Evolutionary conservation across 2,329 filamentous ascomycete species (phyloP).

Genomic region (Diaporthe sp.): DNA sequence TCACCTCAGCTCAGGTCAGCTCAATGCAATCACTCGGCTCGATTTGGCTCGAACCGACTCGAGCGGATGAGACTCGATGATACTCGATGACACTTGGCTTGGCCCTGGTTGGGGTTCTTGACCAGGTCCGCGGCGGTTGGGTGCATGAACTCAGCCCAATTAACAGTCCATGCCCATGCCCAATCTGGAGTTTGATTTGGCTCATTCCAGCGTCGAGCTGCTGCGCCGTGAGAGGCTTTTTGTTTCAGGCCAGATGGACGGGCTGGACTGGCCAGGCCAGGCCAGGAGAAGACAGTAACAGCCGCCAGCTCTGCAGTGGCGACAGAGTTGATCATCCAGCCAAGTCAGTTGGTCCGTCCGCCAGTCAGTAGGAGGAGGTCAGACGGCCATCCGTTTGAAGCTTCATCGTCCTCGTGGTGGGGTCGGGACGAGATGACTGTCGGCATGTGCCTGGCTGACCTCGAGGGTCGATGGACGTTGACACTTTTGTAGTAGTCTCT

Average conservation of each 20-base stretch:
- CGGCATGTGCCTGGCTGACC: constrained; percentile 8
- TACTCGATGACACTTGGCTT: constrained; percentile 27
- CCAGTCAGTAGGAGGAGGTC: neutral
- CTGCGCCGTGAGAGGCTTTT: constrained; percentile 22
- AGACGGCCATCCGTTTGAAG: neutral
- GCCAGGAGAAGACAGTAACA: neutral
- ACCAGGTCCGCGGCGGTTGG: constrained; percentile 31
- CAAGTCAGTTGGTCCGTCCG: constrained; percentile 1
- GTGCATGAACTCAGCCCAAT: constrained; percentile 28
- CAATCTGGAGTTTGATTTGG: constrained; percentile 33
- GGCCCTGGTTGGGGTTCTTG: constrained; percentile 12
- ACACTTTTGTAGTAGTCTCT: neutral
- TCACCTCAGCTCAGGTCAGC: constrained; percentile 17
- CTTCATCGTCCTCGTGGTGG: constrained; percentile 14
- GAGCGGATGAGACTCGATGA: constrained; percentile 27
- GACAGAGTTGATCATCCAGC: constrained; percentile 7
- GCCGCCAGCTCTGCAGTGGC: neutral
- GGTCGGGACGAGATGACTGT: neutral
- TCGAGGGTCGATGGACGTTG: neutral
- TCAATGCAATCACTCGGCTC: neutral
- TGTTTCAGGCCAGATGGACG: constrained; percentile 25
- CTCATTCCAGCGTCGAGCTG: constrained; percentile 29
- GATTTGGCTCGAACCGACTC: constrained; percentile 26
- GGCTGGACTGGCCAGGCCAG: neutral
- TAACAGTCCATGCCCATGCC: constrained; percentile 18